A percentile compares a stretch with the other conserved stretches of the same genome.
These are phyloP conservation scores for Didymella keratinophila DNA, from an alignment of 2,329 filamentous ascomycete genomes.

Conservation along the genomic window DNA sequence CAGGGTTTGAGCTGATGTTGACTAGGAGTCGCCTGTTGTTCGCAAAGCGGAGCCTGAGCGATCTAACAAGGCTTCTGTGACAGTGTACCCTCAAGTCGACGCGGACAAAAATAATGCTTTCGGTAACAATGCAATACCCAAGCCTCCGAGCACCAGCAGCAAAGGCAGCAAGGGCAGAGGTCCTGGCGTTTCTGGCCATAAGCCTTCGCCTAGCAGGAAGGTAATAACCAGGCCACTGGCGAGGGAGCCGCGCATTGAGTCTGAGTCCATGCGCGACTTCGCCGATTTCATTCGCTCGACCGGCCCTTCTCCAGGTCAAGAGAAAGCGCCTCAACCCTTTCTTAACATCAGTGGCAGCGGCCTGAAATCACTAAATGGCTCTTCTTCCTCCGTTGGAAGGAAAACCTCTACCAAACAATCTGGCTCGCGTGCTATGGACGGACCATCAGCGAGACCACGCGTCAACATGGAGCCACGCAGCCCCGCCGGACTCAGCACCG, in stretches of 20 bases:
- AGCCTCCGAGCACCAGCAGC: slow-evolving; percentile 20
- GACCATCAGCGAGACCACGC: slow-evolving; percentile 38
- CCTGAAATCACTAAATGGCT: slow-evolving; percentile 28
- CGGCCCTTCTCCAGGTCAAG: slow-evolving; percentile 60
- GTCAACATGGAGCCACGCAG: slow-evolving; percentile 66
- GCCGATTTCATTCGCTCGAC: slow-evolving; percentile 90
- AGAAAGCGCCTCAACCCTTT: slow-evolving; percentile 47
- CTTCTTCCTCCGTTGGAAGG: slow-evolving; percentile 40
- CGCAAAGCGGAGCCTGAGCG: slow-evolving; percentile 31
- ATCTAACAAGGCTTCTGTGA: slow-evolving; percentile 36
- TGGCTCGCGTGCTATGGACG: slow-evolving; percentile 25
- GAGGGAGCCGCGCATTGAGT: slow-evolving; percentile 75
- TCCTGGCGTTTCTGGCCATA: slow-evolving; percentile 27
- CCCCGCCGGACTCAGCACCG: slow-evolving; percentile 72
- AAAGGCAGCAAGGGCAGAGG: slow-evolving; percentile 31
- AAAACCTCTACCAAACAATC: slow-evolving; percentile 39
- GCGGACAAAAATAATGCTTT: slow-evolving; percentile 41
- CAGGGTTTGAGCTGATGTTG: slow-evolving; percentile 15
- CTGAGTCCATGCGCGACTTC: slow-evolving; percentile 80
- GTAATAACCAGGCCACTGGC: slow-evolving; percentile 55
- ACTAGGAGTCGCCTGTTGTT: slow-evolving; percentile 32
- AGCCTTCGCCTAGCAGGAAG: slow-evolving; percentile 38
- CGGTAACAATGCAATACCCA: slow-evolving; percentile 39
- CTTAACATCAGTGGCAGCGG: slow-evolving; percentile 34
- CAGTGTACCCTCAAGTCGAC: slow-evolving; percentile 44